Conservation (phyloP, 2,329 filamentous ascomycete genomes). For the Botrytis deweyae region DNA sequence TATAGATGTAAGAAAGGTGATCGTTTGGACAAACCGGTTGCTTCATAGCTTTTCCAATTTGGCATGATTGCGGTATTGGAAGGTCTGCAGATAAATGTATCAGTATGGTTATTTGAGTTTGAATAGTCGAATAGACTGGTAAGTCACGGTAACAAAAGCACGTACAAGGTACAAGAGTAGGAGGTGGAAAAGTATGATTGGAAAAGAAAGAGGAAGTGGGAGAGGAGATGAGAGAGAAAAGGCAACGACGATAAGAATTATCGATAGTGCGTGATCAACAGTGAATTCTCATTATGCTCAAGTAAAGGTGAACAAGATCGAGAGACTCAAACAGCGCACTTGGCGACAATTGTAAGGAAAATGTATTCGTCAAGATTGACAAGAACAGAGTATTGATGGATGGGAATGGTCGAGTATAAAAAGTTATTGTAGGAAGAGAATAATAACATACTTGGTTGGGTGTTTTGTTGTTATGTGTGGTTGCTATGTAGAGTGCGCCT, state of each 20-base stretch:
- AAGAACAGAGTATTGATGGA: background rate
- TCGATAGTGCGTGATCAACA: background rate
- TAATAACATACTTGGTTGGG: background rate
- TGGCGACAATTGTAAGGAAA: background rate
- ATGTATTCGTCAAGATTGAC: background rate
- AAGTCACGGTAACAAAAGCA: background rate
- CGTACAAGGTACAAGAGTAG: background rate
- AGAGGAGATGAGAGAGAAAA: background rate
- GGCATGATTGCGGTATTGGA: constrained; percentile 44
- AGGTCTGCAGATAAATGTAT: constrained; percentile 5
- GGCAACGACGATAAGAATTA: background rate
- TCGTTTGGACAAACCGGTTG: constrained; percentile 40
- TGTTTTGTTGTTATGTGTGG: background rate
- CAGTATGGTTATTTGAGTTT: background rate
- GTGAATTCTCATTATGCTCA: background rate
- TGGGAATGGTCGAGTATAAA: background rate
- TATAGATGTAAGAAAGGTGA: background rate
- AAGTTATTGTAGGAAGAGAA: rapidly evolving
- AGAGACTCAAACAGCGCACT: background rate
- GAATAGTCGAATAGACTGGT: background rate
- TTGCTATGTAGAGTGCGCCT: background rate
- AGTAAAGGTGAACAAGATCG: constrained; percentile 18
- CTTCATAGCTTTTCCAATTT: constrained; percentile 61
- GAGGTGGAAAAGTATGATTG: background rate
- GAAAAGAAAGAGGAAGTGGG: background rate